Evolutionary conservation across 805 yeast genomes (phyloP).

Genomic region (Sugiyamaella boreocaroliniensis): DNA sequence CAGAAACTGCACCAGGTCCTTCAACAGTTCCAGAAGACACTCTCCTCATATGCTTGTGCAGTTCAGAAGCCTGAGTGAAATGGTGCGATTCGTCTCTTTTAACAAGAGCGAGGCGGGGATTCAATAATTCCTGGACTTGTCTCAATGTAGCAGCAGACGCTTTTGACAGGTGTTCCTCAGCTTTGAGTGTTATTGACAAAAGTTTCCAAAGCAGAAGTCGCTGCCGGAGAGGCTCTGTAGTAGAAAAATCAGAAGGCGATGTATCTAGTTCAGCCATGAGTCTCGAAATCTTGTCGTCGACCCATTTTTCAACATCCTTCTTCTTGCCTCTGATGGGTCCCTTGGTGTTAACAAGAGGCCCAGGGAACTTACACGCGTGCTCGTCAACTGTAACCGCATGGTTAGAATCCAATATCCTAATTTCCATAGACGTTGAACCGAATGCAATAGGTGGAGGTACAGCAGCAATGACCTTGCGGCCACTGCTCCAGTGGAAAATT

Average conservation of each 20-base stretch:
- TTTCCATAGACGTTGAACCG: slow-evolving; percentile 28
- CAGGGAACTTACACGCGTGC: slow-evolving; percentile 46
- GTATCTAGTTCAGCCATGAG: slow-evolving; percentile 20
- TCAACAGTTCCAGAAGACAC: slow-evolving; percentile 10
- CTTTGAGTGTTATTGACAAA: slow-evolving; percentile 29
- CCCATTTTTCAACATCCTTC: slow-evolving; percentile 67
- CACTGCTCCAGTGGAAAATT: slow-evolving; percentile 57
- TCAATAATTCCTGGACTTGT: slow-evolving; percentile 19
- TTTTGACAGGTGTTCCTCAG: slow-evolving; percentile 26
- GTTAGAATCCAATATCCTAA: slow-evolving; percentile 25
- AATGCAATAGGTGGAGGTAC: slow-evolving; percentile 37
- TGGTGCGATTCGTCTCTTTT: slow-evolving; percentile 14
- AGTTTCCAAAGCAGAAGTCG: slow-evolving; percentile 30
- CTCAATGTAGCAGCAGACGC: slow-evolving; percentile 25
- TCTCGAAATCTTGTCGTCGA: slow-evolving; percentile 34
- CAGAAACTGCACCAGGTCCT: slow-evolving; percentile 3
- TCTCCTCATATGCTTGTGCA: slow-evolving; percentile 16
- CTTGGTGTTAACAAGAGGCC: slow-evolving; percentile 50
- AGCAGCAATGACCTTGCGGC: slow-evolving; percentile 40
- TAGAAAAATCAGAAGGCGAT: slow-evolving; percentile 17
- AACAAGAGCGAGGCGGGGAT: slow-evolving; percentile 19
- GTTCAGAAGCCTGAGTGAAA: slow-evolving; percentile 24
- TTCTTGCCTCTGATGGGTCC: slow-evolving; percentile 45
- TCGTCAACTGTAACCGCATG: slow-evolving; percentile 27
- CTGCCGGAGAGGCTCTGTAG: slow-evolving; percentile 25